These are phyloP conservation scores for Thalassiosira mediterranea DNA, from an alignment of 352 stramenopile species.

Conservation along the genomic window DNA sequence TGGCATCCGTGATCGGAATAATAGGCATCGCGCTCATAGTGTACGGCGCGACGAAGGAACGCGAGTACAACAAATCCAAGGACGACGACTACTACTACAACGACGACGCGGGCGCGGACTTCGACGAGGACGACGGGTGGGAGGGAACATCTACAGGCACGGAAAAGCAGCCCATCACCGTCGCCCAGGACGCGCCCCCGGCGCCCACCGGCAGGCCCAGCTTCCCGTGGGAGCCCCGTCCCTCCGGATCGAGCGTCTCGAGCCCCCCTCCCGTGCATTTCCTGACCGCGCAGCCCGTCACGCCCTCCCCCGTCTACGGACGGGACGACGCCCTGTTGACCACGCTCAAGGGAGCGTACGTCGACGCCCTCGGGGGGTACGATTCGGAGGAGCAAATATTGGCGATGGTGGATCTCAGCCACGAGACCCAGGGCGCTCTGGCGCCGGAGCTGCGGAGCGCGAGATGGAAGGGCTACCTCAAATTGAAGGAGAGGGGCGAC, in stretches of 20 bases:
- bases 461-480: slow-evolving; percentile 22
- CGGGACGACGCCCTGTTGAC: slow-evolving; percentile 17
- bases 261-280: background rate
- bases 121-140: slow-evolving; percentile 10
- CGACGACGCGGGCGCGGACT: background rate
- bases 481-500: slow-evolving; percentile 13
- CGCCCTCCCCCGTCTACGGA: background rate
- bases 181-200: background rate
- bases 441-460: background rate
- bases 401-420: background rate
- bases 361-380: slow-evolving; percentile 1
- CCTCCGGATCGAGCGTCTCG: background rate
- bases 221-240: too few species aligned
- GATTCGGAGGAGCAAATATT: background rate
- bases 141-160: background rate
- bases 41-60: slow-evolving; percentile 21
- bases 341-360: slow-evolving; percentile 25
- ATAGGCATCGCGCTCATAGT: slow-evolving; percentile 13
- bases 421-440: background rate
- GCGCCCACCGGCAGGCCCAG: too few species aligned
- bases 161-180: background rate
- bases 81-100: background rate
- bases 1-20: slow-evolving; percentile 16
- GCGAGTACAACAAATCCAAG: slow-evolving; percentile 11
- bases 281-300: background rate